Conservation (phyloP, 2,329 filamentous ascomycete species). For the Talaromyces sp. region DNA sequence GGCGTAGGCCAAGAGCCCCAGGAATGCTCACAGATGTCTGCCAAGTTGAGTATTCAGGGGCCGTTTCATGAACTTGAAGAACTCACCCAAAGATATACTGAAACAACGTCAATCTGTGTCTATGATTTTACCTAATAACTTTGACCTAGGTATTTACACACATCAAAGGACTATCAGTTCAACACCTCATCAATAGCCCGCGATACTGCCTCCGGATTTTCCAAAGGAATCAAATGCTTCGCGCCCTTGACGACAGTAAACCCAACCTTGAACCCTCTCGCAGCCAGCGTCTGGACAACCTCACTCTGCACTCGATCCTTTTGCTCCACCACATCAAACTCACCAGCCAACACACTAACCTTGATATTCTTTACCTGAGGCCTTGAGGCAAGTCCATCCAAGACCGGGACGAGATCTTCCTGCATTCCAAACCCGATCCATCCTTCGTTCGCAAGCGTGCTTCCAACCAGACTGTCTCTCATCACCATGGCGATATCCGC, state of each 20-base stretch:
- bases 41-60: background rate
- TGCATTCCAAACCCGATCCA: slow-evolving; percentile 34
- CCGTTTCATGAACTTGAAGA: background rate
- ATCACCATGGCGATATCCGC: slow-evolving; percentile 21
- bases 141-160: background rate
- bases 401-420: slow-evolving; percentile 27
- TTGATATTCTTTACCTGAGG: slow-evolving; percentile 14
- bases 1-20: background rate
- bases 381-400: slow-evolving; percentile 15
- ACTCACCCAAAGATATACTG: no score
- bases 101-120: no score
- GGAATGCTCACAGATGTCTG: background rate
- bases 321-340: slow-evolving; percentile 30
- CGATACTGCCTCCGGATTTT: slow-evolving; percentile 17
- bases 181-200: slow-evolving; percentile 4
- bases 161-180: background rate
- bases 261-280: slow-evolving; percentile 12
- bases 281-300: slow-evolving; percentile 19
- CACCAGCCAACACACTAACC: slow-evolving; percentile 27
- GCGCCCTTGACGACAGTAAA: slow-evolving; percentile 13
- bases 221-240: slow-evolving; percentile 25
- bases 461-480: slow-evolving; percentile 28
- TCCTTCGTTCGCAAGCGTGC: slow-evolving; percentile 26
- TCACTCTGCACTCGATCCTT: slow-evolving; percentile 26
- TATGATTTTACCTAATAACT: background rate